phyloP scores from a whole-genome alignment of 352 stramenopile genomes.

The Pythium brachiatum region DNA sequence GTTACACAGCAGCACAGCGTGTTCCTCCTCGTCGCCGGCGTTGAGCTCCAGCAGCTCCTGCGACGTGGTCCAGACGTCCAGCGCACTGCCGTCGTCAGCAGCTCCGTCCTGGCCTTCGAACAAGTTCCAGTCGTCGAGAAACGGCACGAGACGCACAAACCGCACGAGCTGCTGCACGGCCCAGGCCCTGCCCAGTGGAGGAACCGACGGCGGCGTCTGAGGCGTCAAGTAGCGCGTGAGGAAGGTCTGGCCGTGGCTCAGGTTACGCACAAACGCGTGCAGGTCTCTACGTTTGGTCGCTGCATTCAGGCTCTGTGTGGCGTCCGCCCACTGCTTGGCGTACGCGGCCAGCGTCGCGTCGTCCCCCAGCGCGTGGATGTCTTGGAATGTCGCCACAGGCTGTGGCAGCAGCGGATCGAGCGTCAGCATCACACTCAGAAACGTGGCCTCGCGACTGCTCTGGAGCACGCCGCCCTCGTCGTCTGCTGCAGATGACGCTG shows the following conservation, averaged over 20 bases:
- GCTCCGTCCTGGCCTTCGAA: constrained; percentile 30
- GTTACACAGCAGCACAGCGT: constrained; percentile 91
- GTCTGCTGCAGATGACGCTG: neutral
- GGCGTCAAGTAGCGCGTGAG: constrained; percentile 68
- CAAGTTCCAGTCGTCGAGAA: constrained; percentile 88
- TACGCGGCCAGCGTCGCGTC: constrained; percentile 32
- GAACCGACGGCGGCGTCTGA: constrained; percentile 57
- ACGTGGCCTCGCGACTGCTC: constrained; percentile 65
- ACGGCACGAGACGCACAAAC: constrained; percentile 92
- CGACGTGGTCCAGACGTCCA: constrained; percentile 88
- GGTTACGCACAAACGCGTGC: constrained; percentile 73
- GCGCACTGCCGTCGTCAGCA: constrained; percentile 38
- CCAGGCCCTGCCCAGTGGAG: neutral
- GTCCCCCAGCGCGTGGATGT: constrained; percentile 11
- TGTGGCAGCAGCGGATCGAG: constrained; percentile 79
- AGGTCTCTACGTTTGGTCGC: constrained; percentile 42
- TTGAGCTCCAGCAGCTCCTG: constrained; percentile 90
- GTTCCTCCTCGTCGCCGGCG: constrained; percentile 88
- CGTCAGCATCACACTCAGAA: constrained; percentile 85
- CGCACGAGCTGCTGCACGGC: constrained; percentile 50
- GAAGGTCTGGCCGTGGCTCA: constrained; percentile 65
- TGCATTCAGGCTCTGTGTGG: constrained; percentile 17
- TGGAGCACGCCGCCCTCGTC: constrained; percentile 36
- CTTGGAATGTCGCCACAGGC: constrained; percentile 28
- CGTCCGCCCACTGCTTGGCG: constrained; percentile 31